Evolutionary conservation across 2,329 filamentous ascomycete genomes (phyloP), one percentile per base, ranked within the genome.

Genomic region (Colletotrichum zoysiae): DNA sequence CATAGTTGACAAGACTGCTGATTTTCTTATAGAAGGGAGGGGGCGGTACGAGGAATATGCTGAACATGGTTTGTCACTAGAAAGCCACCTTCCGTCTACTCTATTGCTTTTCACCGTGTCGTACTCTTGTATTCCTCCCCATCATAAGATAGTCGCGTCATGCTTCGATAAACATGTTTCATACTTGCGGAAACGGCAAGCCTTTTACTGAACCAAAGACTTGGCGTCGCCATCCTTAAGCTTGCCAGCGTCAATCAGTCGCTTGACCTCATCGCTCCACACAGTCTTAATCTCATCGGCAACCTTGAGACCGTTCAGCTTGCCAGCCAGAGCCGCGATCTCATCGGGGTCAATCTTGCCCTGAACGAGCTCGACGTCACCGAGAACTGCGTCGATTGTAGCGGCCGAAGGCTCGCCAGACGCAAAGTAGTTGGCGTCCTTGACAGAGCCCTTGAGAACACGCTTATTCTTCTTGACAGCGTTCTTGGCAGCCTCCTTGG

Each of bases 381-480:
- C 89, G 48, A 98, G 88, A 1, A 96, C 94, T 42, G 87, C 85
- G 79, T 98, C 95, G 76, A 99, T 94, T 80, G 94, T 90, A 14
- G 89, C 85, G 18, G 93, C 87, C n/a, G 92, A 88, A 35, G 91
- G 85, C 72, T 95, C 92, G 66, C 91, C 92, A 26, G 86, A 86
- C 69, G 87, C 88, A 82, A 99, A 98, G 90, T 99, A 99, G 88
- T 98, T 98, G 78, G 93, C 95, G 76, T 99, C 96, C 89, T 99
- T 99, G 84, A 95, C 93, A 75, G 93, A 95, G 74, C 90, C 91
- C 83, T 97, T 95, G 78, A 99, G 91, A 59, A 98, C 93, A 87
- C 96, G 94, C 90, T 98, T 98, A 90, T 99, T 99, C 93, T 99
- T 99, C 93, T 99, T 99, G 78, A 96, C 93, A 18, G 96, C 96